Evolutionary conservation across 2,329 filamentous ascomycete genomes (phyloP), one percentile per base, ranked within the genome.

Genomic region (Pseudodiploospora longispora): DNA sequence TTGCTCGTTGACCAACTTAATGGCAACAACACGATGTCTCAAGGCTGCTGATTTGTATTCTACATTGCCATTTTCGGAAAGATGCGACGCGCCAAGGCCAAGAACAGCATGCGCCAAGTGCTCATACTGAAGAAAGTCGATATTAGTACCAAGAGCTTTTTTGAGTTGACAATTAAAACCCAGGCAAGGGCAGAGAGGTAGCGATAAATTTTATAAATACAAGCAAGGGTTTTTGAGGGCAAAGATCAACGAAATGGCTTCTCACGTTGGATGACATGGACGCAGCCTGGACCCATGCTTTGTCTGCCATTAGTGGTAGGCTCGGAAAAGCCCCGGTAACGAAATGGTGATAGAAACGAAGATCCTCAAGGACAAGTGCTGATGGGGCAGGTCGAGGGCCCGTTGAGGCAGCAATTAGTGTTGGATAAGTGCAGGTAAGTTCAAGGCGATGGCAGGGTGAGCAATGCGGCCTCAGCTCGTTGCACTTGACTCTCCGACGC

Each of bases 261-360:
- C 56, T 51, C 46, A 66, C 64, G 12, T 50, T 42, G 48, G 67
- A 60, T 5, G 61, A 62, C 45, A 68, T 57, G 29, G 57, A 50
- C 3, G 61, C 62, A 2, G 61, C 61, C 27, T 60, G 50, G 38
- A 50, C 54, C 64, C 65, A 68, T 0, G 65, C 47, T 5, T 54
- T 51, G 5, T 56, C 56, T 3, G 56, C 58, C 10, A 50, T 49
- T 1, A 67, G 47, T 5, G 65, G 65, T 6, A 67, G 43, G 2
- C 63, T 60, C 2, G 64, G 65, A 37, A 62, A 63, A 4, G 70
- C 71, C 2, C 62, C 55, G 1, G 67, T 58, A 9, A 75, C 50
- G 47, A 74, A 75, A 48, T 74, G 71, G 46, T 74, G 70, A 47
- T 74, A 74, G 50, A 73, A 71, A 6, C 68, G 60, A 56, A 76